phyloP scores from a whole-genome alignment of 495 filamentous ascomycete species.

The Astrothelium macrocarpum region DNA sequence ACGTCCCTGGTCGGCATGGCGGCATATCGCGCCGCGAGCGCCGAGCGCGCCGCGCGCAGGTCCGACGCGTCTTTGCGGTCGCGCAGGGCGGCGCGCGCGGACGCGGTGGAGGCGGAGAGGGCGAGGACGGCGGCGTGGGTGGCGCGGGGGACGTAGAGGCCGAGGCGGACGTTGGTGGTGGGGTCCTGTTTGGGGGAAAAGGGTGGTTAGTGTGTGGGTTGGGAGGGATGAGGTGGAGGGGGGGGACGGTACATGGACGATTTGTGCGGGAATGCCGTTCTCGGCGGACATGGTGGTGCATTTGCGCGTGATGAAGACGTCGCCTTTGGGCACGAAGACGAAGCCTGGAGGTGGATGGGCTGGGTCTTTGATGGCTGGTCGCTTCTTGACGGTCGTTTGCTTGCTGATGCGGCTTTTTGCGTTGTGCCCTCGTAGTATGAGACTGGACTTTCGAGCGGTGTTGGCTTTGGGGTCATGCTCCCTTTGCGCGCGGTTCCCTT shows the following conservation, averaged over 20 bases:
- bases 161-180: not conserved
- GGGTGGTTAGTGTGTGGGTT: not conserved
- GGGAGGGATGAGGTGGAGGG: not conserved
- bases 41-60: constrained; percentile 24
- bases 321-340: constrained; percentile 4
- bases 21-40: constrained; percentile 35
- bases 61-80: constrained; percentile 33
- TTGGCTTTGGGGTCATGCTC: not conserved
- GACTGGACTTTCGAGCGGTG: not conserved
- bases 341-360: not conserved
- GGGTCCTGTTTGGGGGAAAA: not conserved
- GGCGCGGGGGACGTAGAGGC: constrained; percentile 1
- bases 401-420: not conserved
- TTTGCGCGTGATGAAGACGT: constrained; percentile 2
- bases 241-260: not conserved
- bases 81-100: constrained; percentile 35
- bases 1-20: constrained; percentile 35
- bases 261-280: not conserved
- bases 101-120: constrained; percentile 9
- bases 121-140: constrained; percentile 2
- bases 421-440: not conserved
- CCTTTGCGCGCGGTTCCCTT: not conserved
- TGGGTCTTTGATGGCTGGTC: not conserved
- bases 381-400: not conserved
- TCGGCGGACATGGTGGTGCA: not conserved